Evolutionary conservation across 1,139 yeast genomes (phyloP), one percentile per base, ranked within the genome.

Genomic region (Wickerhamomyces sp.): DNA sequence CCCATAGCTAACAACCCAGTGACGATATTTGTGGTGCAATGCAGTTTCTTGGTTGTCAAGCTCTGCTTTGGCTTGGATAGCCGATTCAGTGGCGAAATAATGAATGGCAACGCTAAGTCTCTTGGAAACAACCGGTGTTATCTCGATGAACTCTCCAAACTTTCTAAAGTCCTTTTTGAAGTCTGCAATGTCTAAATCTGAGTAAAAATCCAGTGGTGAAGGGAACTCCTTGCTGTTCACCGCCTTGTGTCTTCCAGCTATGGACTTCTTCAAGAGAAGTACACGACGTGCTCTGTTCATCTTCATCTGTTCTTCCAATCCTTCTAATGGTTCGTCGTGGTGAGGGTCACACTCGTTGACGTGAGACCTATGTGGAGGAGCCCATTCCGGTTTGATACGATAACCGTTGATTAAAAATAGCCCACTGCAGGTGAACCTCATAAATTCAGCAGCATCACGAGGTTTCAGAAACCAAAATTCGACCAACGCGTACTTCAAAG

Each of bases 1-100:
- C 0, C 84, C 87, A 50, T 75, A 85, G 72, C 77, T 70, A 4
- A 81, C 59, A 10, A 64, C 57, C 93, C 94, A 85, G 7, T 62
- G 71, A 8, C 56, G 56, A 48, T 78, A 84, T 45, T 68, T 74
- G n/a, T 46, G 46, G 35, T 62, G 49, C 43, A 80, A 47, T n/a
- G 42, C 45, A 3, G 74, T 61, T 5, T 37, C 33, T 6, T 46
- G 30, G 15, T 51, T 41, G 16, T 64, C 64, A 44, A 62, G 66
- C 29, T 69, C 70, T 26, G 59, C 60, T 56, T 78, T 80, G 4
- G 84, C 87, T n/a, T 57, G 52, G 20, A 84, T 73, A 0, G 95
- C 87, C 14, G 79, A 63, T 31, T 71, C 55, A 6, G 82, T 71
- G 49, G 82, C 83, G 28, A 68, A 68, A 55, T 68, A 86, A 36